Base-by-base conservation (phyloP, 1,284 basidiomycete genomes). In the Chalciporus piperatoides region DNA sequence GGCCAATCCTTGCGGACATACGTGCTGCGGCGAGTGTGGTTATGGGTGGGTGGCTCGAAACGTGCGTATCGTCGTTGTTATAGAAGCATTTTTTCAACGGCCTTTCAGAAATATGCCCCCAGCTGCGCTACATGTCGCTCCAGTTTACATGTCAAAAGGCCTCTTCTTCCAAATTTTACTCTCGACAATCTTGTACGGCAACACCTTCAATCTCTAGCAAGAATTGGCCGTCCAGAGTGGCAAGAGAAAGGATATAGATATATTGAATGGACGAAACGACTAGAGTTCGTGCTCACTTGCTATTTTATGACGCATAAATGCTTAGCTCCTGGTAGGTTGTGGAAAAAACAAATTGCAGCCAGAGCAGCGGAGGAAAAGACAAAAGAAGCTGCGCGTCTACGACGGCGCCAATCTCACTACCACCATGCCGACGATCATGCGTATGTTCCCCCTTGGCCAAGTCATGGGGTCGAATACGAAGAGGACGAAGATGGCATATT, bases 1-100 rank as follows among this genome's bases (percentile, higher is more conserved):
- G 32, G 68, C 72, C 19, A 81, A 77, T 59, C 79, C 80, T 5
- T 82, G 80, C 54, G 80, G 80, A 17, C 80, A 82, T 58, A 77
- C 72, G 25, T 71, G 74, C 48, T 82, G 80, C 48, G 80, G 77
- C 10, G 70, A 73, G 42, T 82, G 80, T 56, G 75, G 72, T 11
- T 71, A 72, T 64, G 59, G 66, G 49, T 82, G 80, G 80, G 62
- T 73, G 45, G 54, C 58, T 32, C 69, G 69, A 52, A 73, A 74
- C 41, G 79, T 79, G 48, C 7, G 63, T 35, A 11, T 38, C 17
- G 1, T 24, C 23, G 32, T 17, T 15, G 21, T 25, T 32, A 12
- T 9, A n/a, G 24, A 33, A 14, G 6, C 19, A 32, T 40, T 42
- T 46, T 41, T 44, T 49, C 37, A 48, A 37, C 21, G 33, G n/a